These are phyloP conservation scores for Liriodendron chinense DNA, from an alignment of 164 flowering plant species.

Conservation along the genomic window DNA sequence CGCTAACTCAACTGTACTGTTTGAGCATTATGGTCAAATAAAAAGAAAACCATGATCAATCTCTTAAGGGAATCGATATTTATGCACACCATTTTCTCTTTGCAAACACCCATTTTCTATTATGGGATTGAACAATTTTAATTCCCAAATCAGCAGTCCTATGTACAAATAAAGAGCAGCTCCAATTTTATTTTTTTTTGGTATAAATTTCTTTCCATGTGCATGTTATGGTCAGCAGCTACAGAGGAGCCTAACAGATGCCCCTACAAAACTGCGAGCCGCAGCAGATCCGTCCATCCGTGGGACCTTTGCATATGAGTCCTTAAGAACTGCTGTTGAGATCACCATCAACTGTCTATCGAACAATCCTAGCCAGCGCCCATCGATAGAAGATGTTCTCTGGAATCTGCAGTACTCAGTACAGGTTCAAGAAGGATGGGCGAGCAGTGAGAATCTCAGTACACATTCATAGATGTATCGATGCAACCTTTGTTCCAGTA, in stretches of 20 bases:
- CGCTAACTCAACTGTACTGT: too few relatives aligned
- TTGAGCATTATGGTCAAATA: too few relatives aligned
- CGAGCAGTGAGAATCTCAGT: conserved; percentile 43
- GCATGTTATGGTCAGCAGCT: conserved; percentile 31
- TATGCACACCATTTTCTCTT: neutral
- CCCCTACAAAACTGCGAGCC: conserved; percentile 37
- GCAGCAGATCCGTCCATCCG: conserved; percentile 49
- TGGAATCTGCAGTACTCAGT: conserved; percentile 91
- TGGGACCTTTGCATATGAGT: conserved; percentile 68
- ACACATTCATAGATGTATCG: conserved; percentile 18
- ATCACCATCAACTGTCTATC: conserved; percentile 60
- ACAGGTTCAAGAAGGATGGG: conserved; percentile 91
- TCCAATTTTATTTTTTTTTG: neutral
- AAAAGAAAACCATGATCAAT: too few relatives aligned
- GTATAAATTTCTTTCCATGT: neutral
- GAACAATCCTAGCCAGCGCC: conserved; percentile 51
- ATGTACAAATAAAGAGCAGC: neutral
- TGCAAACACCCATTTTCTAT: neutral
- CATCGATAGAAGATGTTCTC: conserved; percentile 82
- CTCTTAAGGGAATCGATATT: too few relatives aligned
- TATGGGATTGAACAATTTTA: neutral
- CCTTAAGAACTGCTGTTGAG: conserved; percentile 57
- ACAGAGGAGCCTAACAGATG: conserved; percentile 47
- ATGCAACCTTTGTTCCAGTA: neutral
- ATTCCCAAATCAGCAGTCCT: neutral